Evolutionary conservation across 2,329 filamentous ascomycete genomes (phyloP), one percentile per base, ranked within the genome.

Genomic region (Fusarium keratoplasticum): DNA sequence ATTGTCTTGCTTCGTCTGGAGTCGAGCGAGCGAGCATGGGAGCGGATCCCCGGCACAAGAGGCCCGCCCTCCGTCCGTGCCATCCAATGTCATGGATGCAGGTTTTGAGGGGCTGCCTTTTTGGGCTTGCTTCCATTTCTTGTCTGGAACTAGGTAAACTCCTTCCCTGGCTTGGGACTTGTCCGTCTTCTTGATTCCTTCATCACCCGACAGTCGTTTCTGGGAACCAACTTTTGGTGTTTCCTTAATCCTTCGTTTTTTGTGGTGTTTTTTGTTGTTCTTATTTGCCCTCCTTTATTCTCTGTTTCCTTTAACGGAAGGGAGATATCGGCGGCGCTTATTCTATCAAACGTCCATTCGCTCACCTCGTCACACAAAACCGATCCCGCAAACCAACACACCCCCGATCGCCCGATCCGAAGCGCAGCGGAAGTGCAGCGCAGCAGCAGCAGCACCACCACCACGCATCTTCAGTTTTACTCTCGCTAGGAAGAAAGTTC

Each of bases 171-270:
- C 20, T 42, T 44, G 22, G 25, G 20, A 44, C 40, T 11, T 14
- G 36, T 31, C 25, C 40, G 44, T 50, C 44, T 47, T 64, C 36
- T 54, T 54, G 44, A 54, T 31, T 52, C 60, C 50, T 57, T 57
- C 61, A 64, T 64, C 61, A 64, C 70, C 67, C 58, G 50, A 70
- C 70, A 67, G 67, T 72, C 70, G 70, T 72, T 72, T 70, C 70
- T 72, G 58, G 67, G 64, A 68, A 38, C 60, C 44, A 63, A 63
- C 47, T 36, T 27, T 61, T 61, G 59, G 67, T 65, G 67, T 66
- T 69, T 67, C 58, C 65, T 62, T 74, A 71, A 75, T 77, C 66
- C 73, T 73, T 74, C 64, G 61, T 54, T 50, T 31, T 66, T 36
- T 33, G 55, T 69, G 65, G 40, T 61, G 65, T 57, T 71, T 66